Conservation (phyloP, 1,139 yeast species). For the Ogataea hybrid region DNA sequence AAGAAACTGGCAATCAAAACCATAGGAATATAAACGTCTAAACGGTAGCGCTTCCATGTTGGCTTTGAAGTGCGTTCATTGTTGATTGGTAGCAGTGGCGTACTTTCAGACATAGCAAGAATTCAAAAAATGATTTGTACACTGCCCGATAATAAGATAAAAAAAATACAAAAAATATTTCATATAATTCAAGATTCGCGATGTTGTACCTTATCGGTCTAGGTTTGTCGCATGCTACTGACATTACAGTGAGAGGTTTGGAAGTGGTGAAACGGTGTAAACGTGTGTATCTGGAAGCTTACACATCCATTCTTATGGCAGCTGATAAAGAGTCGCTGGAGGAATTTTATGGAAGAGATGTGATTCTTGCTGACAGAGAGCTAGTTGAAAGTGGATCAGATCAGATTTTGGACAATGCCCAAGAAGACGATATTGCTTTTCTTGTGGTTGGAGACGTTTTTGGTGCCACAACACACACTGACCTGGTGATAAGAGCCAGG, state of each 20-base stretch:
- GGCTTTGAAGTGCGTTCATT: background rate
- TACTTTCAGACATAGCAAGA: conserved; percentile 14
- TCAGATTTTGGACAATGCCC: conserved; percentile 71
- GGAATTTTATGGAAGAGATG: conserved; percentile 79
- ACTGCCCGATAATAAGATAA: conserved; percentile 2
- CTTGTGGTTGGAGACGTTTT: conserved; percentile 97
- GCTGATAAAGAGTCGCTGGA: conserved; percentile 71
- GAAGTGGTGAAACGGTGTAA: conserved; percentile 80
- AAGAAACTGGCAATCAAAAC: conserved; percentile 16
- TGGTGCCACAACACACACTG: conserved; percentile 98
- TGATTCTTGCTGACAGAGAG: conserved; percentile 90
- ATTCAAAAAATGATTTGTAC: background rate
- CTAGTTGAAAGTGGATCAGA: conserved; percentile 90
- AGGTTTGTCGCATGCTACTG: conserved; percentile 85
- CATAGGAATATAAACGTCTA: conserved; percentile 25
- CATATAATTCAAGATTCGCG: background rate
- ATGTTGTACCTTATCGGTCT: conserved; percentile 92
- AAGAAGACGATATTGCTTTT: conserved; percentile 82
- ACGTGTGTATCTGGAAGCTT: conserved; percentile 90
- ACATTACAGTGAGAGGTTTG: conserved; percentile 92
- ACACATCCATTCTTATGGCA: conserved; percentile 93
- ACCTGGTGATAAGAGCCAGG: conserved; percentile 85
- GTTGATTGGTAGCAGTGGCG: conserved; percentile 12
- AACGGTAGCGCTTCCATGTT: conserved; percentile 15
- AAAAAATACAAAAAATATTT: conserved; percentile 1